A percentile compares a stretch with the other conserved stretches of the same genome.
phyloP scores from a whole-genome alignment of 106 monocot genomes.

The Dendrobium huoshanense region DNA sequence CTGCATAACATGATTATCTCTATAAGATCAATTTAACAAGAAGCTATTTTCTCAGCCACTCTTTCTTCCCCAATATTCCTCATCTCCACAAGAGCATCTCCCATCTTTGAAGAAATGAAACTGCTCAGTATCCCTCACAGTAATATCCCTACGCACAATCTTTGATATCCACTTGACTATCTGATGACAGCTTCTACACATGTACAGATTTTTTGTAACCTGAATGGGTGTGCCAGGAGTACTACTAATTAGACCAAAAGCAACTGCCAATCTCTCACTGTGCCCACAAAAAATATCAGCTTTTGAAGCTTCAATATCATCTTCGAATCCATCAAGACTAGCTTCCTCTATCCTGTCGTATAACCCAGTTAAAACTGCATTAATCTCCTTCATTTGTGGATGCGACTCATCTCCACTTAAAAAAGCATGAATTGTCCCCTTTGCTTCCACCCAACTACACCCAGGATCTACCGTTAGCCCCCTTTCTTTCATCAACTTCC shows the following conservation, averaged over 20 bases:
- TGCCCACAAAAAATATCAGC: constrained; percentile 89
- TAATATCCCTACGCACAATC: constrained; percentile 75
- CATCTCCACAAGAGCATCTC: constrained; percentile 66
- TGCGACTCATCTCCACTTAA: constrained; percentile 71
- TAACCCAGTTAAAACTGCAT: constrained; percentile 43
- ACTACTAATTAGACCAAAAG: constrained; percentile 79
- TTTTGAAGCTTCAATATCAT: constrained; percentile 50
- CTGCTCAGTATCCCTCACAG: constrained; percentile 68
- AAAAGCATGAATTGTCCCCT: constrained; percentile 76
- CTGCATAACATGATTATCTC: no score
- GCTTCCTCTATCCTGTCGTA: constrained; percentile 45
- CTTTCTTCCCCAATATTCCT: constrained; percentile 43
- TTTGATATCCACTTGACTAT: constrained; percentile 64
- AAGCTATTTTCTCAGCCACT: not conserved
- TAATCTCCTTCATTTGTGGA: constrained; percentile 71
- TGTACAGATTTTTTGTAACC: constrained; percentile 86
- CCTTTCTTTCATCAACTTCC: constrained; percentile 65
- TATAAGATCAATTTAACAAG: no score
- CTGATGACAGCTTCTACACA: constrained; percentile 69
- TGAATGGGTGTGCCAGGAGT: constrained; percentile 68
- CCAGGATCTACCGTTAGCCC: constrained; percentile 62
- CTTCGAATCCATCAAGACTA: constrained; percentile 19
- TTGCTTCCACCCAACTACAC: constrained; percentile 86
- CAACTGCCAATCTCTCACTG: constrained; percentile 81
- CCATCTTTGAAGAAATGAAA: constrained; percentile 92